Percentiles rank a stretch among this genome's conserved stretches.
Conservation (phyloP, 1,284 basidiomycete genomes). For the Microbotryum scabiosae region DNA sequence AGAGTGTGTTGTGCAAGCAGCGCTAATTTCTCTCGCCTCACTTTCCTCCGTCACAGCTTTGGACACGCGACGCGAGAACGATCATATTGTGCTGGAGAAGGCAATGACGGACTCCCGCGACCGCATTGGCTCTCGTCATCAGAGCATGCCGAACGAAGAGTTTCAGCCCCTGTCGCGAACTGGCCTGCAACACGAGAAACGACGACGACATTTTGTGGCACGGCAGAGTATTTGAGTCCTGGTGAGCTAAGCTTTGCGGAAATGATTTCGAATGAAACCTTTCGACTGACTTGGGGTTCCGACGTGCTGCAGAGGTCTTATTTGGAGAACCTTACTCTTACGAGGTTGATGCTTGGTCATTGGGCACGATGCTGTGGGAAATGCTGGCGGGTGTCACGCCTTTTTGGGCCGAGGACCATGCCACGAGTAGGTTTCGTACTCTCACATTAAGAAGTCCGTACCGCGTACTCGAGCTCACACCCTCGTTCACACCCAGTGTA, state of each 20-base stretch:
- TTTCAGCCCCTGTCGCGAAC: conserved; percentile 18
- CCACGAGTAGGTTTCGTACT: conserved; percentile 49
- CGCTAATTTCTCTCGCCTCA: too few relatives aligned
- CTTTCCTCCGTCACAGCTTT: too few relatives aligned
- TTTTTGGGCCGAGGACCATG: conserved; percentile 86
- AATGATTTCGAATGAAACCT: too few relatives aligned
- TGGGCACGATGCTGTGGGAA: conserved; percentile 94
- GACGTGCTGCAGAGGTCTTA: conserved; percentile 54
- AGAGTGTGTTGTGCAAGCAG: too few relatives aligned
- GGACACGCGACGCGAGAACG: not conserved
- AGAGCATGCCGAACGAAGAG: not conserved
- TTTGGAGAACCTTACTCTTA: conserved; percentile 84
- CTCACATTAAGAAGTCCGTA: not conserved
- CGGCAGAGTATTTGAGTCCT: conserved; percentile 75
- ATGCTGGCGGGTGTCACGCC: conserved; percentile 83
- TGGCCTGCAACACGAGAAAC: conserved; percentile 23
- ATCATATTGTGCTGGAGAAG: not conserved
- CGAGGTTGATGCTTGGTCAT: conserved; percentile 96
- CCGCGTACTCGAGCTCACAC: not conserved
- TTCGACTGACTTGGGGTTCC: too few relatives aligned
- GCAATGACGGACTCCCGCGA: not conserved
- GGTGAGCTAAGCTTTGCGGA: too few relatives aligned
- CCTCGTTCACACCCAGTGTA: conserved; percentile 51
- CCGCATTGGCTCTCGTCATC: conserved; percentile 22
- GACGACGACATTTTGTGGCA: conserved; percentile 42